Percentiles rank a stretch among this genome's conserved stretches.
phyloP scores from a whole-genome alignment of 2,329 filamentous ascomycete species.

The Arthrobotrys sphaeroides region DNA sequence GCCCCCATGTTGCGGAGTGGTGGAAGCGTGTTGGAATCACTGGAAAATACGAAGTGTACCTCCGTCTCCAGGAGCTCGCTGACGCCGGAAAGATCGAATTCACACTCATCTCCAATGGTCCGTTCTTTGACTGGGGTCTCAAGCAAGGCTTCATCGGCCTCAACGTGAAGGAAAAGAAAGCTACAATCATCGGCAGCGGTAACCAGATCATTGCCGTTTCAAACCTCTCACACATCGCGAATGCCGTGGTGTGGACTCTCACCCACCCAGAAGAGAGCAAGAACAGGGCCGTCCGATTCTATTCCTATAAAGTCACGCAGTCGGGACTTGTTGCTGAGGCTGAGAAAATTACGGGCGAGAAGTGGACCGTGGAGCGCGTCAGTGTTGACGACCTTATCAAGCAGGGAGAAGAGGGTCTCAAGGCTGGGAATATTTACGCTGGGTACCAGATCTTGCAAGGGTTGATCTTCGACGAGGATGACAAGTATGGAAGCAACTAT shows the following conservation, averaged over 20 bases:
- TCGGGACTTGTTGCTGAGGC: constrained; percentile 60
- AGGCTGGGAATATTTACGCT: constrained; percentile 34
- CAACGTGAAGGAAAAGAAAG: constrained; percentile 62
- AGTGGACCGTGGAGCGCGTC: constrained; percentile 56
- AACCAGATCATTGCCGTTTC: constrained; percentile 65
- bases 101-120: constrained; percentile 66
- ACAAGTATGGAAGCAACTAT: constrained; percentile 29
- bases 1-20: constrained; percentile 61
- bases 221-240: constrained; percentile 64
- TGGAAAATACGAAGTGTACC: constrained; percentile 64
- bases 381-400: constrained; percentile 57
- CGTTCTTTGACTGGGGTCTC: constrained; percentile 70
- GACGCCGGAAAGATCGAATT: constrained; percentile 65
- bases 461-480: constrained; percentile 39
- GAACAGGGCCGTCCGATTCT: constrained; percentile 66
- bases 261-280: constrained; percentile 66
- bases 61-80: constrained; percentile 62
- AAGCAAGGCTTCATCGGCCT: constrained; percentile 63
- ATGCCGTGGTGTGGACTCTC: constrained; percentile 66
- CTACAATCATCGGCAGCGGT: constrained; percentile 66
- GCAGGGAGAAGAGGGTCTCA: constrained; percentile 47
- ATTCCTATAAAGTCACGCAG: constrained; percentile 64
- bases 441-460: constrained; percentile 44
- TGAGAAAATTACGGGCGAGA: constrained; percentile 60
- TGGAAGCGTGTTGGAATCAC: constrained; percentile 60